phyloP scores from a whole-genome alignment of 495 filamentous ascomycete genomes.

The Cercophora scortea region DNA sequence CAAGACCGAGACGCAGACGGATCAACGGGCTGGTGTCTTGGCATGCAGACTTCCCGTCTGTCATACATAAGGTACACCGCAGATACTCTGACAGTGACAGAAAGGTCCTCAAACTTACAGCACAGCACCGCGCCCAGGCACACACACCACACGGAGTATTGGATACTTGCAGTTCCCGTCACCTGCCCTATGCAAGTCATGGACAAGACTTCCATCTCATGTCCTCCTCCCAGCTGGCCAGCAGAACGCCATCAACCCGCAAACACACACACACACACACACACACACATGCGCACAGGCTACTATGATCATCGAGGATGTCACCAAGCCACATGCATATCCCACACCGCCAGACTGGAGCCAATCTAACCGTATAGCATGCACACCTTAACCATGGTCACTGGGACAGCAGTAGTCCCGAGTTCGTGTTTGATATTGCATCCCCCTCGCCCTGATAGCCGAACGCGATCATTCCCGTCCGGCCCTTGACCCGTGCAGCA shows the following conservation, averaged over 20 bases:
- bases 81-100: too few species aligned
- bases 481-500: background rate
- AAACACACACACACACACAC: background rate
- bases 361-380: background rate
- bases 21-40: background rate
- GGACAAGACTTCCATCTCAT: too few species aligned
- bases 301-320: background rate
- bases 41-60: background rate
- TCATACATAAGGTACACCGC: background rate
- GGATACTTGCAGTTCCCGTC: too few species aligned
- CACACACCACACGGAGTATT: too few species aligned
- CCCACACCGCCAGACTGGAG: slow-evolving; percentile 1
- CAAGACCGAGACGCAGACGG: background rate
- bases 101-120: too few species aligned
- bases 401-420: background rate
- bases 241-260: background rate
- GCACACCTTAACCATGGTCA: background rate
- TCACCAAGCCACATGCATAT: background rate
- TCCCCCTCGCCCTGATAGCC: background rate
- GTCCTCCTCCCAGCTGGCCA: too few species aligned
- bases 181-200: too few species aligned
- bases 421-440: background rate
- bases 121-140: too few species aligned
- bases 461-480: background rate
- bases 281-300: background rate